Evolutionary conservation across 345 rosid species (phyloP).

Genomic region (Rhizophora apiculata): DNA sequence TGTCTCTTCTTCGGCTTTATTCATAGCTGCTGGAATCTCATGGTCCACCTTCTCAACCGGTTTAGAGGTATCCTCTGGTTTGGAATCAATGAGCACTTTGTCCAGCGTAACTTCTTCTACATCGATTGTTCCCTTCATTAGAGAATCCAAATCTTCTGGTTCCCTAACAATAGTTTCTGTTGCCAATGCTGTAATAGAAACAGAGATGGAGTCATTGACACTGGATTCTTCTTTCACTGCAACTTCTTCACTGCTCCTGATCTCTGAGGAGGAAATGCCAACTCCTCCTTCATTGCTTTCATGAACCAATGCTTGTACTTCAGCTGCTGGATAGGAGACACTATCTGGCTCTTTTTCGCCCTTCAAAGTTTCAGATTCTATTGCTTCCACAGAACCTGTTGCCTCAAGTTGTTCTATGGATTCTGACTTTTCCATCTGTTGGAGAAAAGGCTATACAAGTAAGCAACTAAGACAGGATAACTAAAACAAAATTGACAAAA

Average conservation of each 20-base stretch:
- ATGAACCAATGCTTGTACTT: constrained; percentile 7
- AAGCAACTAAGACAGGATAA: too few species aligned
- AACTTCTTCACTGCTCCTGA: constrained; percentile 14
- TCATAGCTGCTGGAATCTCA: constrained; percentile 4
- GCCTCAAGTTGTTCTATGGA: neutral
- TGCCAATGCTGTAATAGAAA: constrained; percentile 3
- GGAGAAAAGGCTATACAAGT: too few species aligned
- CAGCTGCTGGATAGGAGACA: constrained; percentile 1
- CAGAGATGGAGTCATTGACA: too few species aligned
- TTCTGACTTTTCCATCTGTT: too few species aligned
- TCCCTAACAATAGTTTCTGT: constrained; percentile 22
- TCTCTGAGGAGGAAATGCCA: constrained; percentile 2
- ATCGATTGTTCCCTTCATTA: too few species aligned
- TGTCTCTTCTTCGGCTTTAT: constrained; percentile 9
- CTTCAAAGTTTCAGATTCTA: constrained; percentile 2
- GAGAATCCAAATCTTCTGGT: too few species aligned
- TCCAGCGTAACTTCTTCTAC: constrained; percentile 2
- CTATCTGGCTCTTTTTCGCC: constrained; percentile 18
- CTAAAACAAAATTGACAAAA: neutral
- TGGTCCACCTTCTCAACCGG: constrained; percentile 5
- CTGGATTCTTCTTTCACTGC: constrained; percentile 2
- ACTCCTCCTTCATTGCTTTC: constrained; percentile 11
- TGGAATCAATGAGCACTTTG: constrained; percentile 5
- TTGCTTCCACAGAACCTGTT: constrained; percentile 16
- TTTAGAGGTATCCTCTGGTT: constrained; percentile 12